Evolutionary conservation across 163 green algal species (phyloP).

Genomic region (Scenedesmus sp.): DNA sequence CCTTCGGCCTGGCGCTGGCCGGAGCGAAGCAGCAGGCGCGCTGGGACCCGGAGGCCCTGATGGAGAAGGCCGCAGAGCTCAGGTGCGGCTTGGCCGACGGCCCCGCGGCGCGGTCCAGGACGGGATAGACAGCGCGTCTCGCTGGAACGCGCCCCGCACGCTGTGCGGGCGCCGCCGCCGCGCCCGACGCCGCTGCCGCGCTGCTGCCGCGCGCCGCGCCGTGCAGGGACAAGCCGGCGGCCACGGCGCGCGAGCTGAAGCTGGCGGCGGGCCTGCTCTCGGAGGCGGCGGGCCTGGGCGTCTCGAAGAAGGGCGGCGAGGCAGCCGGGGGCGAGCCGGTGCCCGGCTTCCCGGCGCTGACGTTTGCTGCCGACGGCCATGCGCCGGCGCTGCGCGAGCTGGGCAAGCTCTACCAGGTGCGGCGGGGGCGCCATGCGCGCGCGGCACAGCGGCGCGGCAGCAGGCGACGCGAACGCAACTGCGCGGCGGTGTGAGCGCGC

Average conservation of each 20-base stretch:
- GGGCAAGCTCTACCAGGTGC: constrained; percentile 62
- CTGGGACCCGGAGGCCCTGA: constrained; percentile 6
- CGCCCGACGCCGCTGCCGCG: neutral
- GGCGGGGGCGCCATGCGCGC: neutral
- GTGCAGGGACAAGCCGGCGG: constrained; percentile 25
- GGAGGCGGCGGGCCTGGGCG: constrained; percentile 42
- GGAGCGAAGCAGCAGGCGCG: neutral
- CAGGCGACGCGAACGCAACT: too few relatives aligned
- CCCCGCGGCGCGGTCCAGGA: too few relatives aligned
- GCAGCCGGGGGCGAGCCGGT: constrained; percentile 5
- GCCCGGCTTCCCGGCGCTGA: constrained; percentile 28
- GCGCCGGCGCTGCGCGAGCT: constrained; percentile 69
- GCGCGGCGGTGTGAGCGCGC: too few relatives aligned
- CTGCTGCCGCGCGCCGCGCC: neutral
- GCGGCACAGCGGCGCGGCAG: too few relatives aligned
- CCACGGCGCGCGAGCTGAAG: constrained; percentile 22
- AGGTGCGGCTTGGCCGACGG: too few relatives aligned
- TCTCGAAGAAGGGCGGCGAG: constrained; percentile 7
- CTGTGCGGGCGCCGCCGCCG: too few relatives aligned
- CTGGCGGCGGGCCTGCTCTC: constrained; percentile 8
- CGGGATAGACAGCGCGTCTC: too few relatives aligned
- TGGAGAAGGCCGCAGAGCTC: constrained; percentile 2
- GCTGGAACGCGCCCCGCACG: too few relatives aligned
- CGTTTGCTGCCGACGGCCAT: constrained; percentile 39
- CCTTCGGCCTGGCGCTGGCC: neutral